phyloP scores from a whole-genome alignment of 352 stramenopile species.

The Globisporangium mamillatum region DNA sequence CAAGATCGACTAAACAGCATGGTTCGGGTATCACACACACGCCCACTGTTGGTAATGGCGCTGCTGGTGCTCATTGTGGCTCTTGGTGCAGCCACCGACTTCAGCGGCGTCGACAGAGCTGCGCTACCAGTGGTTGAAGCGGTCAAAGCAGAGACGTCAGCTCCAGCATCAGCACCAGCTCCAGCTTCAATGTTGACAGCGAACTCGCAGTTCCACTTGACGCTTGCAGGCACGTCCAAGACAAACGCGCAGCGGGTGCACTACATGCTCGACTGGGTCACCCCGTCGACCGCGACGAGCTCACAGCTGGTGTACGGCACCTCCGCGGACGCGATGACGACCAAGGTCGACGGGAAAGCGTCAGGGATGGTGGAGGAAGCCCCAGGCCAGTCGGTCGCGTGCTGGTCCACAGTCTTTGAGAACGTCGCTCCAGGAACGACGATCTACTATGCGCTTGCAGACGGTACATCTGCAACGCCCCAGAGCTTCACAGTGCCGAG shows the following conservation, averaged over 20 bases:
- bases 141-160: neutral
- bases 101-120: neutral
- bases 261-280: slow-evolving; percentile 80
- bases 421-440: slow-evolving; percentile 41
- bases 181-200: neutral
- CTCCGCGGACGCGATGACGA: slow-evolving; percentile 33
- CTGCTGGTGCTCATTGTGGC: neutral
- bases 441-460: slow-evolving; percentile 61
- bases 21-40: neutral
- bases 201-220: slow-evolving; percentile 61
- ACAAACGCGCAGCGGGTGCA: slow-evolving; percentile 26
- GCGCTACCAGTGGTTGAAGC: neutral
- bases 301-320: slow-evolving; percentile 46
- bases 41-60: neutral
- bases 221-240: slow-evolving; percentile 31
- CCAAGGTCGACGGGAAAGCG: slow-evolving; percentile 30
- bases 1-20: neutral
- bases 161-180: neutral
- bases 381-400: slow-evolving; percentile 32
- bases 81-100: slow-evolving; percentile 7
- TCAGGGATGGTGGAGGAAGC: slow-evolving; percentile 50
- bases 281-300: slow-evolving; percentile 24
- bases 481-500: slow-evolving; percentile 52
- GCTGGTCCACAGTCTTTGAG: slow-evolving; percentile 58
- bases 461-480: slow-evolving; percentile 8